Conservation (phyloP, 1,284 basidiomycete species). For the Xanthoconium separans region DNA sequence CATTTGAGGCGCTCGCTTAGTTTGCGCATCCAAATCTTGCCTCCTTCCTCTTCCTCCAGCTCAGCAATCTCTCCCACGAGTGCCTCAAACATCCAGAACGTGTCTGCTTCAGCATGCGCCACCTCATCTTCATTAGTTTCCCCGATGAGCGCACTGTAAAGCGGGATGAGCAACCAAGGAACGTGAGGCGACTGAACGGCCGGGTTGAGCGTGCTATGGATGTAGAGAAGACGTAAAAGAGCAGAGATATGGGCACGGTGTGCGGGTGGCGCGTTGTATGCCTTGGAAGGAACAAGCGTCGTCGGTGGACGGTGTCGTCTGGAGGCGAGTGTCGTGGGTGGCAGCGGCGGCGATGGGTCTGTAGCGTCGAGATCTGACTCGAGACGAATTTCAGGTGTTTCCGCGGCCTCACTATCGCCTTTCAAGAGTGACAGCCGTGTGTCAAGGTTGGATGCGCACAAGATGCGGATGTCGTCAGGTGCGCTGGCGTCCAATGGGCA, state of each 20-base stretch:
- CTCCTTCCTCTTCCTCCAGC: conserved; percentile 63
- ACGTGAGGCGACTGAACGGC: conserved; percentile 66
- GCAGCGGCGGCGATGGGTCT: conserved; percentile 17
- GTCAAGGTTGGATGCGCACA: conserved; percentile 53
- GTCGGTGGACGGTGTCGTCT: conserved; percentile 36
- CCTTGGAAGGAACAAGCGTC: conserved; percentile 53
- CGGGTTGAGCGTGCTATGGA: conserved; percentile 71
- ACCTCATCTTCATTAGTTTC: conserved; percentile 62
- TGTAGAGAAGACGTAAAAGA: conserved; percentile 67
- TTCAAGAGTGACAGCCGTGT: conserved; percentile 50
- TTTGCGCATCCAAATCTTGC: conserved; percentile 59
- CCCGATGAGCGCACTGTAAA: conserved; percentile 62
- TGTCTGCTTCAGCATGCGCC: conserved; percentile 72
- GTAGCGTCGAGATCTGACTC: conserved; percentile 36
- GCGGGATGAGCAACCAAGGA: conserved; percentile 62
- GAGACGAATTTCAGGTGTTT: conserved; percentile 57
- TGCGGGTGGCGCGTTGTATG: conserved; percentile 43
- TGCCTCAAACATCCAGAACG: conserved; percentile 78
- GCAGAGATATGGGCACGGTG: conserved; percentile 64
- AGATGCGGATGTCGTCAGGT: conserved; percentile 46
- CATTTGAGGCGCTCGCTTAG: conserved; percentile 61
- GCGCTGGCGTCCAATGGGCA: conserved; percentile 57
- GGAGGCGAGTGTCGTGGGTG: conserved; percentile 17
- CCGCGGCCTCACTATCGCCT: conserved; percentile 20
- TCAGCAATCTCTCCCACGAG: conserved; percentile 72